A percentile compares a stretch with the other conserved stretches of the same genome.
Evolutionary conservation across 805 yeast species (phyloP).

Genomic region (Teunomyces funiuensis): DNA sequence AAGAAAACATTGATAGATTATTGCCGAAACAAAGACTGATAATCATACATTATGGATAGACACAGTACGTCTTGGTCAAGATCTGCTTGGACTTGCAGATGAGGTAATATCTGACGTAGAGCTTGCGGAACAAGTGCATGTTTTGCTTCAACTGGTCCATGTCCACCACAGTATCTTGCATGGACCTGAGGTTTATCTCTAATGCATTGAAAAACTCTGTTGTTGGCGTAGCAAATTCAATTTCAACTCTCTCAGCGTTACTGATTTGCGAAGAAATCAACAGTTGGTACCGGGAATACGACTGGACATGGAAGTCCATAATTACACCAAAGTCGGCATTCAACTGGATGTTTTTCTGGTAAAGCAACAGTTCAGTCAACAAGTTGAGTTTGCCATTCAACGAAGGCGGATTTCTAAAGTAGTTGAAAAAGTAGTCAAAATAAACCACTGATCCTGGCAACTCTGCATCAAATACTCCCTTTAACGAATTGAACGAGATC

Average conservation of each 20-base stretch:
- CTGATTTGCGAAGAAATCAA: background rate
- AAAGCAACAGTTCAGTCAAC: background rate
- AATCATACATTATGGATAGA: no score
- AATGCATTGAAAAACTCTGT: background rate
- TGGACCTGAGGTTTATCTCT: background rate
- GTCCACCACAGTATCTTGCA: background rate
- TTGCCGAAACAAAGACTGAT: slow-evolving; percentile 19
- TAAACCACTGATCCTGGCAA: background rate
- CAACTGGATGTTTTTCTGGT: background rate
- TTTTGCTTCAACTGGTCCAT: background rate
- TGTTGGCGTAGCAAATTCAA: background rate
- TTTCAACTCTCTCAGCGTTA: background rate
- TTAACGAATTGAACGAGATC: background rate
- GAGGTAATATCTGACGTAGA: background rate
- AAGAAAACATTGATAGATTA: slow-evolving; percentile 53
- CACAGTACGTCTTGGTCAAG: background rate
- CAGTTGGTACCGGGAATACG: background rate
- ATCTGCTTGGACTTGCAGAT: background rate
- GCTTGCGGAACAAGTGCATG: background rate
- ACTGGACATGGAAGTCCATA: background rate
- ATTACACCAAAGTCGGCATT: background rate
- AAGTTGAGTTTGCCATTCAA: background rate
- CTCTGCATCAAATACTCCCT: background rate
- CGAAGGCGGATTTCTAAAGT: background rate
- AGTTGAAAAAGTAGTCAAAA: background rate